Conservation (phyloP, 495 filamentous ascomycete species). For the Hypoxylon subgilvum region DNA sequence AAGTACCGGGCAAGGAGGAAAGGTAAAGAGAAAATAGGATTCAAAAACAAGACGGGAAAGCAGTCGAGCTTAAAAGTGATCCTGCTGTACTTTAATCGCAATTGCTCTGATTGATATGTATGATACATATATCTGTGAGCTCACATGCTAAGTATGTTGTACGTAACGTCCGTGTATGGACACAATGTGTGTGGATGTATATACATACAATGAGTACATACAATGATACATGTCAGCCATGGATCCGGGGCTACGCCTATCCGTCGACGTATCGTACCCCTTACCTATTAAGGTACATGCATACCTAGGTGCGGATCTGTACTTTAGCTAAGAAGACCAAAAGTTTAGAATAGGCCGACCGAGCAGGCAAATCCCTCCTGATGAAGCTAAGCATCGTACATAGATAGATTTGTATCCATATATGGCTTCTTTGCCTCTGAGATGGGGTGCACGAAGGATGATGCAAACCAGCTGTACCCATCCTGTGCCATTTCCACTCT, state of each 20-base stretch:
- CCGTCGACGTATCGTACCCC: slow-evolving; percentile 16
- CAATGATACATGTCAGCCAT: neutral
- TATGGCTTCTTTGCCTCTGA: too few species aligned
- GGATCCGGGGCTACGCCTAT: slow-evolving; percentile 7
- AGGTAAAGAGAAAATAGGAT: neutral
- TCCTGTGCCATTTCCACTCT: neutral
- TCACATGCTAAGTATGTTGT: too few species aligned
- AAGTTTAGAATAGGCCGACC: slow-evolving; percentile 18
- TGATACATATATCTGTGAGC: too few species aligned
- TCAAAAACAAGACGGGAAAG: neutral
- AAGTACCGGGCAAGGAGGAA: too few species aligned
- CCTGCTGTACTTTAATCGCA: slow-evolving; percentile 1
- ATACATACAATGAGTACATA: neutral
- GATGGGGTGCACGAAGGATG: too few species aligned
- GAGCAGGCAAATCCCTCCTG: slow-evolving; percentile 25
- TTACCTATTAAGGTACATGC: too few species aligned
- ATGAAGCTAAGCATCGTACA: too few species aligned
- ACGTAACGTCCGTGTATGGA: too few species aligned
- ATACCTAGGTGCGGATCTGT: slow-evolving; percentile 5
- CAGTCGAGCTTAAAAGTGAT: slow-evolving; percentile 3
- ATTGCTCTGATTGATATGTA: neutral
- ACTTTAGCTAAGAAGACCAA: slow-evolving; percentile 2
- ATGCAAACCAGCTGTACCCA: neutral
- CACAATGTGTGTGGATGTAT: neutral
- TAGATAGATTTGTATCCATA: too few species aligned